Evolutionary conservation across 345 rosid genomes (phyloP).

Genomic region (Stellera chamaejasme): DNA sequence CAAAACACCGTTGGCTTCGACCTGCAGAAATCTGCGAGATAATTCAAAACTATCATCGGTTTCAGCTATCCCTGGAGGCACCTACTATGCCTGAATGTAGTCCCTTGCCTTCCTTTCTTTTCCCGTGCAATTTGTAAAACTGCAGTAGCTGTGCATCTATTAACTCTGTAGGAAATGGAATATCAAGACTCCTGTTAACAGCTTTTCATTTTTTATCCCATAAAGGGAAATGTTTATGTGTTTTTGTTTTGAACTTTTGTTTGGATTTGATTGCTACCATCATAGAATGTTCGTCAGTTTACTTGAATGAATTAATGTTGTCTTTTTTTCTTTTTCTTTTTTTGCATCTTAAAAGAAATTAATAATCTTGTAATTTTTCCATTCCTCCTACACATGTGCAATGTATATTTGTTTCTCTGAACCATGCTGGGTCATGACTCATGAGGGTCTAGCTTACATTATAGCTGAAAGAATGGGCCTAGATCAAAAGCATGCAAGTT

Average conservation of each 20-base stretch:
- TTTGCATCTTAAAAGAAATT: too few species aligned
- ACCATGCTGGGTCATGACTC: too few species aligned
- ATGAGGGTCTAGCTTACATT: too few species aligned
- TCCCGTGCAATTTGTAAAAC: neutral
- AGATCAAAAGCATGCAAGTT: neutral
- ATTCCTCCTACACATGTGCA: too few species aligned
- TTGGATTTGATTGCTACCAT: neutral
- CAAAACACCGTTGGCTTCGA: slow-evolving; percentile 57
- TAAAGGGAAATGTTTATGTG: neutral
- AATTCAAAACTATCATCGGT: slow-evolving; percentile 32
- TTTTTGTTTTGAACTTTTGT: neutral
- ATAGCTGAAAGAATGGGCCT: too few species aligned
- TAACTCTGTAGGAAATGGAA: neutral
- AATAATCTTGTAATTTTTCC: too few species aligned
- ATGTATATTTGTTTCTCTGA: too few species aligned
- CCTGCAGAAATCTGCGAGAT: slow-evolving; percentile 53
- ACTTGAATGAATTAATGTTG: too few species aligned
- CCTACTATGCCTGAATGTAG: slow-evolving; percentile 47
- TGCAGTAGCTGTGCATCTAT: neutral
- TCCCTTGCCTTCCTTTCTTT: slow-evolving; percentile 5
- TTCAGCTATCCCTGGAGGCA: slow-evolving; percentile 32
- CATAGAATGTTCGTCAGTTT: too few species aligned
- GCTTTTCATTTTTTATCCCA: neutral
- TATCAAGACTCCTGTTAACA: too few species aligned
- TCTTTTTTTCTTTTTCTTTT: too few species aligned